Evolutionary conservation across 2,329 filamentous ascomycete species (phyloP).

Genomic region (Diaporthe aspalathi): DNA sequence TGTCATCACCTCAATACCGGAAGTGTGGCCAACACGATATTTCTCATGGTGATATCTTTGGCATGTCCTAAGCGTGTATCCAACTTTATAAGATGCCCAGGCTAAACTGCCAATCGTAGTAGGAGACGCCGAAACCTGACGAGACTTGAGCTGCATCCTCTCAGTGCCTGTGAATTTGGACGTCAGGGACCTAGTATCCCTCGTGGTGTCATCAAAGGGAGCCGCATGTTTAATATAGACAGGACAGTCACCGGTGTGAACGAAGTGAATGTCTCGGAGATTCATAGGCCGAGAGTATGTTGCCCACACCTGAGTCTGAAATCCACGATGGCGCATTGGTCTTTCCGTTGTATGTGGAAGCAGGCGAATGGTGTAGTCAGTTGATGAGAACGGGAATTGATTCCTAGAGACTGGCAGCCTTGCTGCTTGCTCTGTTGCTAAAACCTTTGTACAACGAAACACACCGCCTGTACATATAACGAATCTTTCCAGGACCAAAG

Average conservation of each 20-base stretch:
- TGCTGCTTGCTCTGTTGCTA: no score
- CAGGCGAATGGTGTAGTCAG: background rate
- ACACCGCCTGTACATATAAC: background rate
- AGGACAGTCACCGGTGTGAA: background rate
- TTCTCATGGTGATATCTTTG: no score
- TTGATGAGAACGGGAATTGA: background rate
- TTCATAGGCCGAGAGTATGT: conserved; percentile 5
- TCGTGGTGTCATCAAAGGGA: background rate
- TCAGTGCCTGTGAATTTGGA: background rate
- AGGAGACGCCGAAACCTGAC: background rate
- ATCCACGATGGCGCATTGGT: background rate
- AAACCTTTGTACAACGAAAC: background rate
- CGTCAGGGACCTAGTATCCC: background rate
- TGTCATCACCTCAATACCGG: no score
- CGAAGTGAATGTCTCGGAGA: background rate
- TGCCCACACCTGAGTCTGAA: background rate
- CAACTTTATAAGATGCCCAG: background rate
- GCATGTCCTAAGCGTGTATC: no score
- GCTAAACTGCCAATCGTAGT: no score
- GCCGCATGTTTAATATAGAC: conserved; percentile 12
- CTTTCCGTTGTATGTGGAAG: background rate
- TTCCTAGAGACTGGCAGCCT: no score
- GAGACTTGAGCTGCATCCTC: background rate
- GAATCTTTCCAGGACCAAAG: background rate
- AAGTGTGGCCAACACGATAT: background rate